Evolutionary conservation across 179 eudicot genomes (phyloP).

Genomic region (Beta corolliflora): DNA sequence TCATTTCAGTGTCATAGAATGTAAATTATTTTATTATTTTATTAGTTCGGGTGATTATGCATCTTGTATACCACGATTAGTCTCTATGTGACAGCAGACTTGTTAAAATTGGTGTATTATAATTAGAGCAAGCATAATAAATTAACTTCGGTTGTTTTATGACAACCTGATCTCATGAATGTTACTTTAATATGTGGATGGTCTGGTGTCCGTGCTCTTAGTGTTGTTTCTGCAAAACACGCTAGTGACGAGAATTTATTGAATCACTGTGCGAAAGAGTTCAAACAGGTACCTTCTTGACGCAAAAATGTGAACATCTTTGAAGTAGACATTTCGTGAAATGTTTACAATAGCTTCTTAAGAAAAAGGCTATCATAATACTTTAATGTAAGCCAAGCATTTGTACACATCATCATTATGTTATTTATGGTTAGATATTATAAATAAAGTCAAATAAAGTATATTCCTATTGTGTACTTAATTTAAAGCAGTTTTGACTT

Average conservation of each 20-base stretch:
- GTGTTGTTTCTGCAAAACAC: constrained; percentile 71
- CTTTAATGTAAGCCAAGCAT: too few relatives aligned
- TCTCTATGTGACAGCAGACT: neutral
- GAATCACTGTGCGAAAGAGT: constrained; percentile 50
- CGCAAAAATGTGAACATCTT: neutral
- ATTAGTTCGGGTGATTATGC: too few relatives aligned
- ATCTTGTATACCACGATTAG: too few relatives aligned
- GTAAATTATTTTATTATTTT: too few relatives aligned
- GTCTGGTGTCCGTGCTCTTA: constrained; percentile 82
- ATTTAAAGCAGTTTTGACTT: too few relatives aligned
- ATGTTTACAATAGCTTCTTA: too few relatives aligned
- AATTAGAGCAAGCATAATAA: neutral
- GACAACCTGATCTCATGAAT: constrained; percentile 42
- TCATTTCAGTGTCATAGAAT: too few relatives aligned
- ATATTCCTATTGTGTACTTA: too few relatives aligned
- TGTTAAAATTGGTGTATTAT: neutral
- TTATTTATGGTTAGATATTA: too few relatives aligned
- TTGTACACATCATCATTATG: too few relatives aligned
- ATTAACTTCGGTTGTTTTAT: constrained; percentile 12
- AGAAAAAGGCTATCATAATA: too few relatives aligned
- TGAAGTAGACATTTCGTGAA: neutral
- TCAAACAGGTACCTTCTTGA: constrained; percentile 50
- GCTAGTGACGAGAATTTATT: constrained; percentile 46
- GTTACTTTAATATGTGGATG: constrained; percentile 75
- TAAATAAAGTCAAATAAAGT: too few relatives aligned